A percentile compares a stretch with the other conserved stretches of the same genome.
These are phyloP conservation scores for Sarocladium kiliense DNA, from an alignment of 2,329 filamentous ascomycete genomes.

Conservation along the genomic window DNA sequence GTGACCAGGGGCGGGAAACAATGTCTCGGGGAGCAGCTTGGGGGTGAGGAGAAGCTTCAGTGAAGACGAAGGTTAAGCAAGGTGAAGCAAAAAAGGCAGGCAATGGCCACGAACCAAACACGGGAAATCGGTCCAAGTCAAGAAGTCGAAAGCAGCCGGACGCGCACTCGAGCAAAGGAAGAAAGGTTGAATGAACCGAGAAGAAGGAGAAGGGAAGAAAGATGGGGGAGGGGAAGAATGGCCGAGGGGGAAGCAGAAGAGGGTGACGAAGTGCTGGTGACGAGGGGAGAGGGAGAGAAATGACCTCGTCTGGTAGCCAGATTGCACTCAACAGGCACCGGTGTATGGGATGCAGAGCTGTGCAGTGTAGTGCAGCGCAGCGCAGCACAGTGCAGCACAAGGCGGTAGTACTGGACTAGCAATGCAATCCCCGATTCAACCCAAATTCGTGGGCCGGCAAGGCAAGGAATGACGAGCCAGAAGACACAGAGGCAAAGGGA, in stretches of 20 bases:
- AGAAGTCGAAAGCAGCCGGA: constrained; percentile 8
- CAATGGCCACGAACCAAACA: constrained; percentile 6
- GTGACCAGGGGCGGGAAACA: constrained; percentile 5
- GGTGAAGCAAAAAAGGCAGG: not conserved
- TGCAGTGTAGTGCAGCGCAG: not conserved
- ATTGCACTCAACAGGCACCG: constrained; percentile 9
- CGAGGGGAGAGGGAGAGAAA: constrained; percentile 9
- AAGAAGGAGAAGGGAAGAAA: not conserved
- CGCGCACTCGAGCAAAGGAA: constrained; percentile 4
- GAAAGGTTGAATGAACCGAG: not conserved
- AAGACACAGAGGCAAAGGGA: no score
- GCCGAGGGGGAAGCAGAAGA: constrained; percentile 1
- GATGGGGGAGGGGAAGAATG: not conserved
- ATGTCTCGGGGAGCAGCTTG: not conserved
- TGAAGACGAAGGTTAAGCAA: not conserved
- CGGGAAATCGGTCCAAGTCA: constrained; percentile 1
- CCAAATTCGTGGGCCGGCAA: not conserved
- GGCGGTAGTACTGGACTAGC: not conserved
- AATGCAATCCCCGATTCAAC: not conserved
- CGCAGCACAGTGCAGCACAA: not conserved
- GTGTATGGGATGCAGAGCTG: not conserved
- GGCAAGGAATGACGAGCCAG: not conserved
- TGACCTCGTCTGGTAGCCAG: constrained; percentile 9
- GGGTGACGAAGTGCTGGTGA: constrained; percentile 7
- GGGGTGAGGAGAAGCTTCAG: not conserved